phyloP scores from a whole-genome alignment of 768 basidiomycete species.

The Ramaria sp. region DNA sequence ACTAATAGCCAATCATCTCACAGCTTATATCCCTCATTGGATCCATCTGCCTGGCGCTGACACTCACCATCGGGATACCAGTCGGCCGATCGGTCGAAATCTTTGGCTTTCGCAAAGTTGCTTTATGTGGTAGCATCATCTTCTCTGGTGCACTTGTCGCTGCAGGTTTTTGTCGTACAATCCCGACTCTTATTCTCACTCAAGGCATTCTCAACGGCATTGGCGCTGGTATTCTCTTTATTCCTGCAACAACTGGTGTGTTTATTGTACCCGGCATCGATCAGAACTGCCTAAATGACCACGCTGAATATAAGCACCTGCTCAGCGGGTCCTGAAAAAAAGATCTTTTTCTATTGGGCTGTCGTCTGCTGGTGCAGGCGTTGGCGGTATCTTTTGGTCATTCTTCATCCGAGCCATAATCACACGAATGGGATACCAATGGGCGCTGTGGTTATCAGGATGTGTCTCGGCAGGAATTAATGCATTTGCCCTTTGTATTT shows the following conservation, averaged over 20 bases:
- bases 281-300: background rate
- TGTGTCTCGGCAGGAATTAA: background rate
- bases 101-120: constrained; percentile 1
- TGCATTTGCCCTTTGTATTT: background rate
- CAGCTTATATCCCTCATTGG: constrained; percentile 4
- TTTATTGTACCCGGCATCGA: background rate
- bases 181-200: constrained; percentile 2
- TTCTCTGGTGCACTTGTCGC: background rate
- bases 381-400: constrained; percentile 9
- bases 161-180: constrained; percentile 5
- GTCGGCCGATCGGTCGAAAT: constrained; percentile 2
- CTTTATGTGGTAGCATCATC: background rate
- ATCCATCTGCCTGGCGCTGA: constrained; percentile 4
- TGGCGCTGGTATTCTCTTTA: constrained; percentile 4
- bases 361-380: background rate
- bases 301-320: background rate
- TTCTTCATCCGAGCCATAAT: constrained; percentile 6
- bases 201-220: constrained; percentile 3
- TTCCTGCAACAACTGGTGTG: constrained; percentile 1
- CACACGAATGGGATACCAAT: constrained; percentile 1
- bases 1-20: background rate
- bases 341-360: background rate
- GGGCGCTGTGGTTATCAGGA: constrained; percentile 2
- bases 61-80: background rate
- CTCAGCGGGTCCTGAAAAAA: constrained; percentile 1